These are phyloP conservation scores for Chlamydomonas schloesseri DNA, from an alignment of 139 green algal species.

Conservation along the genomic window DNA sequence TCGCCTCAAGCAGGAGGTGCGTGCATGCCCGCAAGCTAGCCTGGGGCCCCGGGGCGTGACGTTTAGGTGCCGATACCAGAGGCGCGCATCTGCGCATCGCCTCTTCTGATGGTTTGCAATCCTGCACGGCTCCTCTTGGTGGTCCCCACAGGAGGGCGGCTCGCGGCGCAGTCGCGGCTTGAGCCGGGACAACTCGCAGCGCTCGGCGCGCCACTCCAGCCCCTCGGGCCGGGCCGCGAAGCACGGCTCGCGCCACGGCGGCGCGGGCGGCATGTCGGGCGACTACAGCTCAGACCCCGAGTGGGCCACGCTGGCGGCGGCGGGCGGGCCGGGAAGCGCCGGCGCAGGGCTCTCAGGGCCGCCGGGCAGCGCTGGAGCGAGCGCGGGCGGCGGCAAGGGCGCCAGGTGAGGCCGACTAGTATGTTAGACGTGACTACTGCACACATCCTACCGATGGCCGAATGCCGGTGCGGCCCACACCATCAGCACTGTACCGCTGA, in stretches of 20 bases:
- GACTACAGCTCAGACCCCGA: constrained; percentile 26
- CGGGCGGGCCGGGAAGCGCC: not conserved
- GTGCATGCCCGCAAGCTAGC: not conserved
- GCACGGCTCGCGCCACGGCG: no score
- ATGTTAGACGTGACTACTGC: no score
- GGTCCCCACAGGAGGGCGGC: no score
- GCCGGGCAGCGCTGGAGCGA: no score
- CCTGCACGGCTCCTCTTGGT: no score
- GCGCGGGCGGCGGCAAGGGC: no score
- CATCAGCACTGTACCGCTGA: no score
- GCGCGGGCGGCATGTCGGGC: not conserved
- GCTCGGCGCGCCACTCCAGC: not conserved
- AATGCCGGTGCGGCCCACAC: no score
- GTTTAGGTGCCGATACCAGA: not conserved
- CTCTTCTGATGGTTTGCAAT: no score
- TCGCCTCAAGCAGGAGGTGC: not conserved
- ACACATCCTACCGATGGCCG: no score
- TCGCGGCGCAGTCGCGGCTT: no score
- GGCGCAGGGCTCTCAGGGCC: not conserved
- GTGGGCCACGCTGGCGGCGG: not conserved
- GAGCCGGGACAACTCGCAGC: not conserved
- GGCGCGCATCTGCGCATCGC: no score
- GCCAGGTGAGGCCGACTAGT: not conserved
- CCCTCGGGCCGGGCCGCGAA: not conserved
- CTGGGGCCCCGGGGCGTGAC: not conserved